A percentile compares a stretch with the other conserved stretches of the same genome.
phyloP scores from a whole-genome alignment of 2,329 filamentous ascomycete species.

The Apiospora arundinis region DNA sequence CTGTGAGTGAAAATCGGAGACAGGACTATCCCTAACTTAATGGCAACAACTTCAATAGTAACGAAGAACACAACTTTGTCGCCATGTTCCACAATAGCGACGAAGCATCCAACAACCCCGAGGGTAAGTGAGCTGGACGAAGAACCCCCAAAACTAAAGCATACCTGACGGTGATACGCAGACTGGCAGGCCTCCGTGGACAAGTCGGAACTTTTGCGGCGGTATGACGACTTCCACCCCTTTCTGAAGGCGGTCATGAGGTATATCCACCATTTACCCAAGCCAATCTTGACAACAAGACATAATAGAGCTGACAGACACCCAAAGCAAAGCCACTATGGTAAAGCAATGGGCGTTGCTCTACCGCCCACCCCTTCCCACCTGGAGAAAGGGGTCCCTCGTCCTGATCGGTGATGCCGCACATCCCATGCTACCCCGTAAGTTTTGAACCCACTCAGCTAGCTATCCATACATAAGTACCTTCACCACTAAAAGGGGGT shows the following conservation, averaged over 20 bases:
- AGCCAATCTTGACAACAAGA: too few species aligned
- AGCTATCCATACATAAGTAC: too few species aligned
- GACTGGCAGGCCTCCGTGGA: conserved; percentile 31
- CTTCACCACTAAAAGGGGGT: too few species aligned
- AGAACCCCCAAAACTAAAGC: background rate
- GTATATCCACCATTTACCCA: background rate
- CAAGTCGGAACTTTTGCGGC: conserved; percentile 24
- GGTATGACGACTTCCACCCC: conserved; percentile 25
- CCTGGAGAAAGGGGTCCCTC: conserved; percentile 34
- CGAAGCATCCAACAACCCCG: conserved; percentile 24
- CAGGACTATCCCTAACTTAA: background rate
- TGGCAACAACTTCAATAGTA: background rate
- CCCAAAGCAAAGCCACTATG: conserved; percentile 35
- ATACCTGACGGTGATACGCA: background rate
- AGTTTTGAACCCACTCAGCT: too few species aligned
- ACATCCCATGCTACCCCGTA: conserved; percentile 36
- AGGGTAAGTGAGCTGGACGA: conserved; percentile 22
- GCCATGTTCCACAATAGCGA: conserved; percentile 30
- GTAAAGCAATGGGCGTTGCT: conserved; percentile 39
- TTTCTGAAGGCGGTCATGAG: conserved; percentile 22
- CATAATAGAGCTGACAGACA: background rate
- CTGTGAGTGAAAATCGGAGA: too few species aligned
- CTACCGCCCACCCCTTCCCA: conserved; percentile 37
- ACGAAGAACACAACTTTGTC: conserved; percentile 31
- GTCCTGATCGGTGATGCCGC: conserved; percentile 33